These are phyloP conservation scores for Polygonum maritimum DNA, from an alignment of 148 eudicot species.

Conservation along the genomic window DNA sequence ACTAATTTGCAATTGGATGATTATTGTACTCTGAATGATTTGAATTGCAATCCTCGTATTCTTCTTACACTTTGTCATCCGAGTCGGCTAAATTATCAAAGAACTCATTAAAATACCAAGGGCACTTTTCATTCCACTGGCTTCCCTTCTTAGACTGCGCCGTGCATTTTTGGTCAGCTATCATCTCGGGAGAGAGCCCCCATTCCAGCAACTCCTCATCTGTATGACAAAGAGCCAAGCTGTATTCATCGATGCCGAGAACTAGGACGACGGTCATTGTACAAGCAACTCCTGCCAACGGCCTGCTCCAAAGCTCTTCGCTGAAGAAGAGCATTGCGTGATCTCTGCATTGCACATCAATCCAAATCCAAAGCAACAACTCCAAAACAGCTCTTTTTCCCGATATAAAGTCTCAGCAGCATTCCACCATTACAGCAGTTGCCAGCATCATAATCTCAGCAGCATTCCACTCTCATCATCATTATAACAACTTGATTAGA, in stretches of 20 bases:
- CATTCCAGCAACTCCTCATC: conserved; percentile 56
- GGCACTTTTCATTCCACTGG: conserved; percentile 51
- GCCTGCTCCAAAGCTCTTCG: no score
- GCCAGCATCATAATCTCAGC: no score
- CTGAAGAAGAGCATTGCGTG: no score
- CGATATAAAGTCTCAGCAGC: no score
- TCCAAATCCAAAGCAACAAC: no score
- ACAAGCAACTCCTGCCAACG: no score
- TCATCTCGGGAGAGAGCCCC: conserved; percentile 88
- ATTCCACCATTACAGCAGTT: no score
- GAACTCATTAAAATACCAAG: conserved; percentile 66
- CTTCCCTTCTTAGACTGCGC: conserved; percentile 42
- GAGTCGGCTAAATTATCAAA: conserved; percentile 49
- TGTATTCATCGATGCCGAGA: conserved; percentile 87
- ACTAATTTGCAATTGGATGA: neutral
- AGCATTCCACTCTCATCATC: no score
- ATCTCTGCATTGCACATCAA: no score
- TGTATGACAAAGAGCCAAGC: conserved; percentile 69
- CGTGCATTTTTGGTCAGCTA: conserved; percentile 68
- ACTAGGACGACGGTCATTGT: no score
- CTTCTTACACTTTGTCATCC: conserved; percentile 28
- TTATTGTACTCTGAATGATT: neutral
- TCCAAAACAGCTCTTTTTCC: no score
- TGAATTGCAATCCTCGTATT: conserved; percentile 10
- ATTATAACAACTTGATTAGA: no score